Evolutionary conservation across 2,329 filamentous ascomycete genomes (phyloP).

Genomic region (Trichoderma sp.): DNA sequence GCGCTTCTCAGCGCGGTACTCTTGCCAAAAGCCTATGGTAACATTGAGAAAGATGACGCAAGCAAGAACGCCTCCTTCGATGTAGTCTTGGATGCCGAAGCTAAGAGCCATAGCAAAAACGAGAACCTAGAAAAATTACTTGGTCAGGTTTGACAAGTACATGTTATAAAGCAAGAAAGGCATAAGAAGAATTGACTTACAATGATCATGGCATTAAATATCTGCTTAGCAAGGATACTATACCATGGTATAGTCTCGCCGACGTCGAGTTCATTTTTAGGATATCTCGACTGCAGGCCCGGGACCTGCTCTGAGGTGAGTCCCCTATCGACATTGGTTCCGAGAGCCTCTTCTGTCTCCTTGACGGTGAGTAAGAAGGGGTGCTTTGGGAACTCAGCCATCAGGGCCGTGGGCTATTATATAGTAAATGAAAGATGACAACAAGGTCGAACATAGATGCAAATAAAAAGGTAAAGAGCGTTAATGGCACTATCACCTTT

Average conservation of each 20-base stretch:
- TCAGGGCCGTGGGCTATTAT: slow-evolving; percentile 18
- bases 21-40: slow-evolving; percentile 68
- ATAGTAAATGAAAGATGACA: background rate
- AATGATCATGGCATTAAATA: slow-evolving; percentile 79
- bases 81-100: slow-evolving; percentile 68
- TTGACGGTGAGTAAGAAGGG: slow-evolving; percentile 64
- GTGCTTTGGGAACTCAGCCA: slow-evolving; percentile 55
- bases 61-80: slow-evolving; percentile 69
- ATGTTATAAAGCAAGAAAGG: background rate
- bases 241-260: slow-evolving; percentile 69
- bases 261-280: slow-evolving; percentile 71
- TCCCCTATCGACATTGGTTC: slow-evolving; percentile 69
- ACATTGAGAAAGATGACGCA: slow-evolving; percentile 72
- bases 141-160: background rate
- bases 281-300: slow-evolving; percentile 62
- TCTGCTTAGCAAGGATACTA: slow-evolving; percentile 72
- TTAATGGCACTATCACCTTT: background rate
- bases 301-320: slow-evolving; percentile 64
- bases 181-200: slow-evolving; percentile 45
- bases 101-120: slow-evolving; percentile 76
- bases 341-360: slow-evolving; percentile 65
- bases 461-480: background rate
- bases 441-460: background rate
- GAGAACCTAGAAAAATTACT: slow-evolving; percentile 61
- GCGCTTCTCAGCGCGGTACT: slow-evolving; percentile 67